Conservation (phyloP, 768 basidiomycete species). For the Lactifluus pinguis region DNA sequence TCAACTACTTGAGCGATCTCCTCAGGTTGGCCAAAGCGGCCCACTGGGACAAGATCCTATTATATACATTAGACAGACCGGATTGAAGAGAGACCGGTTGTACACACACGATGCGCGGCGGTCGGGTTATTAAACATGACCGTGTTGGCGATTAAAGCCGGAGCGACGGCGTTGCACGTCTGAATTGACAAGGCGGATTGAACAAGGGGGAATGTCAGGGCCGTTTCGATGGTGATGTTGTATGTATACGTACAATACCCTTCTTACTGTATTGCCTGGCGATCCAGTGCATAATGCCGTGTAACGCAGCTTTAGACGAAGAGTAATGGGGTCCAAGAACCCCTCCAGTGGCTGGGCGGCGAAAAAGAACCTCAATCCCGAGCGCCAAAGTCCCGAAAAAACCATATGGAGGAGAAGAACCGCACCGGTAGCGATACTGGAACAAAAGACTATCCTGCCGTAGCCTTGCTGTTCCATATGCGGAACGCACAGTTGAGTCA, state of each 20-base stretch:
- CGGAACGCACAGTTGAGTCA: conserved; percentile 43
- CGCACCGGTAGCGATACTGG: conserved; percentile 41
- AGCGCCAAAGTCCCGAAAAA: background rate
- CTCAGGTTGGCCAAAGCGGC: conserved; percentile 40
- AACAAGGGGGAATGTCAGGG: background rate
- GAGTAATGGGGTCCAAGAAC: conserved; percentile 51
- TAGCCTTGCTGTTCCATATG: conserved; percentile 41
- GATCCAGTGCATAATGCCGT: conserved; percentile 49
- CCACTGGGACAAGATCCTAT: conserved; percentile 41
- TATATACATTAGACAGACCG: background rate
- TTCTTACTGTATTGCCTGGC: conserved; percentile 40
- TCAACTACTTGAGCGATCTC: conserved; percentile 46
- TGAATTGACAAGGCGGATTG: conserved; percentile 11
- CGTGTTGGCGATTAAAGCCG: conserved; percentile 43
- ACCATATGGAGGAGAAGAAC: background rate
- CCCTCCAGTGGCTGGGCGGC: conserved; percentile 35
- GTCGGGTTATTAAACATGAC: conserved; percentile 39
- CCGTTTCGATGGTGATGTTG: background rate
- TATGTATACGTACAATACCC: conserved; percentile 34
- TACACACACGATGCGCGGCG: conserved; percentile 28
- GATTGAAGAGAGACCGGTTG: background rate
- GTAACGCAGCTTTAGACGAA: conserved; percentile 45
- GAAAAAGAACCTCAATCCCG: background rate
- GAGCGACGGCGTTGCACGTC: conserved; percentile 47
- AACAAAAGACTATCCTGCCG: conserved; percentile 44